Evolutionary conservation across 2,329 filamentous ascomycete species (phyloP), one percentile per base, ranked within the genome.

Genomic region (Sporothrix protearum): DNA sequence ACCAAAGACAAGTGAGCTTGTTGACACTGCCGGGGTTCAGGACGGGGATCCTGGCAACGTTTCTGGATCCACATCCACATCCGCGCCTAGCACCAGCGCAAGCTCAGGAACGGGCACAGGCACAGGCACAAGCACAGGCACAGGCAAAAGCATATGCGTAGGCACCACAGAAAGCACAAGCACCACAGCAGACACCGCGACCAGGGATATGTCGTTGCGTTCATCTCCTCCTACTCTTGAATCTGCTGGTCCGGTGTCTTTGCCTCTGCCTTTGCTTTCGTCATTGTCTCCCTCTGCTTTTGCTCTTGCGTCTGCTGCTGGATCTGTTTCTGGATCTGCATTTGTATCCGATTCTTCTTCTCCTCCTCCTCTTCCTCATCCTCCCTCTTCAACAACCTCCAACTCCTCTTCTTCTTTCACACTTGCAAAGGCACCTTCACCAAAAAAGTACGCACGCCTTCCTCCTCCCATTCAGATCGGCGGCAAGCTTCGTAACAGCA

Each of bases 11-110:
- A 28, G 66, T 55, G 53, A 19, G 9, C 25, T 3, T 14, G 67
- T 61, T 47, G 49, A 68, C 66, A 28, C 57, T 49, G 67, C 71
- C 72, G 42, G 66, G 72, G 72, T 71, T 36, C 64, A 59, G 22
- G 66, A 39, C 33, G 71, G n/a, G 68, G 68, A 71, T 59, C 71
- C 63, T 53, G 42, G 71, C 25, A 36, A 19, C 33, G 25, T 28
- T 33, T 47, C 33, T 36, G 63, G 49, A 53, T 51, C 47, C 47
- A 25, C 57, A n/a, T 14, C 25, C 25, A 49, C 49, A 53, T 28
- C 22, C 42, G 42, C 42, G 42, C 42, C 42, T 36, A 45, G 10
- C 36, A 45, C 36, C 19, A 25, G 57, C 57, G 1, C 16, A 19
- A 39, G n/a, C 22, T 12, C 22, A 25, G 49, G 10, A 53, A 53